Percentiles rank a stretch among this genome's conserved stretches.
These are phyloP conservation scores for Cajanus cajan DNA, from an alignment of 306 rosid genomes.

Conservation along the genomic window DNA sequence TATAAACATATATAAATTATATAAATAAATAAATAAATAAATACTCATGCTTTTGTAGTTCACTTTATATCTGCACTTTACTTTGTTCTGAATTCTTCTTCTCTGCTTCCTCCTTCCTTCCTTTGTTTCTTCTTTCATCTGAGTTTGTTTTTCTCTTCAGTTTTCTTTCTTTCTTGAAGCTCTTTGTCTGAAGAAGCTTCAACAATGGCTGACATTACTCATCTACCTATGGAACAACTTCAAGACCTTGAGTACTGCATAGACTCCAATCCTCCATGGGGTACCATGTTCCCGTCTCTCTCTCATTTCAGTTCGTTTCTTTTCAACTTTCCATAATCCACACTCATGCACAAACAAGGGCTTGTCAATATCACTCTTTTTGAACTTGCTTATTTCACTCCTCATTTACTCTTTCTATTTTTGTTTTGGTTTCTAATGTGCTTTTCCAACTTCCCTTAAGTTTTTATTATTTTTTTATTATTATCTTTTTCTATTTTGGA, in stretches of 20 bases:
- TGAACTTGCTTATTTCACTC: background rate
- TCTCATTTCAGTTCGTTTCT: background rate
- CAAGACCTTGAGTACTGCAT: conserved; percentile 89
- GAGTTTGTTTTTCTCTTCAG: background rate
- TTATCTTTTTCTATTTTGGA: background rate
- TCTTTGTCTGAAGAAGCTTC: conserved; percentile 40
- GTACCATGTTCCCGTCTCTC: conserved; percentile 37
- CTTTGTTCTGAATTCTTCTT: conserved; percentile 38
- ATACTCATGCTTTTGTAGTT: conserved; percentile 34
- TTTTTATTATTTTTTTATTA: no score
- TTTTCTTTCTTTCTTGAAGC: conserved; percentile 30
- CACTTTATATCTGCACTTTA: conserved; percentile 56
- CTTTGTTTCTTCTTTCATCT: background rate
- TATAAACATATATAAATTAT: background rate
- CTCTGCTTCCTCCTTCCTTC: conserved; percentile 6
- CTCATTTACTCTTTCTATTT: background rate
- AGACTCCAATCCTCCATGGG: conserved; percentile 89
- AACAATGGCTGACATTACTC: conserved; percentile 73
- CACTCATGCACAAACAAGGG: conserved; percentile 21
- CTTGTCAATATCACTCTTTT: conserved; percentile 3
- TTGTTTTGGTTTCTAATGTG: background rate
- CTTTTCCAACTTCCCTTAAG: background rate
- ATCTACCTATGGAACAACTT: conserved; percentile 83
- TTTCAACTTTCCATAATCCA: background rate
- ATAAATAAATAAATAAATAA: background rate